Evolutionary conservation across 495 filamentous ascomycete genomes (phyloP).

Genomic region (Penicillium verhagenii): DNA sequence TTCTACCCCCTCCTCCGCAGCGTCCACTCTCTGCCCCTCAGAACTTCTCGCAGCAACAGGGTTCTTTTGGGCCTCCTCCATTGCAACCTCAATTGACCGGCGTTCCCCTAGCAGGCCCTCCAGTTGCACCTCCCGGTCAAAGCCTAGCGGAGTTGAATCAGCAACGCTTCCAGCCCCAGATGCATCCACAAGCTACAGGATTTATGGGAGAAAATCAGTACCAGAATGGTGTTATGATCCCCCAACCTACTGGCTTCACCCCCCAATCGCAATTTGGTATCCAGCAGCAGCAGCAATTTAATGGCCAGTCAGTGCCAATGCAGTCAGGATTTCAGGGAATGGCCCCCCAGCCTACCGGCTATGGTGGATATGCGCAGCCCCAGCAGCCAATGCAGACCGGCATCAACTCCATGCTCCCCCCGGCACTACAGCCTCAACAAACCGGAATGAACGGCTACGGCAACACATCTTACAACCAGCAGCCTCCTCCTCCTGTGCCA

Average conservation of each 20-base stretch:
- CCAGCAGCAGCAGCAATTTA: conserved; percentile 50
- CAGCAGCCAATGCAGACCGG: conserved; percentile 52
- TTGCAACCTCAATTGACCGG: conserved; percentile 89
- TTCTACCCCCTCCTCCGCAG: conserved; percentile 79
- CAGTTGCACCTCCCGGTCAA: conserved; percentile 70
- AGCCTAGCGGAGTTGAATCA: conserved; percentile 70
- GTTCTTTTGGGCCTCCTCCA: conserved; percentile 67
- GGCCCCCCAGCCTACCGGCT: conserved; percentile 67
- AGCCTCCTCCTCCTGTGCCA: conserved; percentile 39
- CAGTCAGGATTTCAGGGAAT: conserved; percentile 57
- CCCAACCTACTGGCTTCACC: conserved; percentile 53
- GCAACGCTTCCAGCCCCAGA: conserved; percentile 54
- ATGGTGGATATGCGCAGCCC: conserved; percentile 42
- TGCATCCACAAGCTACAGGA: conserved; percentile 55
- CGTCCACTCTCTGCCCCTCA: conserved; percentile 88
- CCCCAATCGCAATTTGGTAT: conserved; percentile 52
- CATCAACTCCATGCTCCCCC: conserved; percentile 46
- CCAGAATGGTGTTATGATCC: conserved; percentile 46
- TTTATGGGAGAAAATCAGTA: conserved; percentile 55
- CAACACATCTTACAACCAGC: conserved; percentile 36
- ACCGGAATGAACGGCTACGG: conserved; percentile 61
- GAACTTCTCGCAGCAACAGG: conserved; percentile 69
- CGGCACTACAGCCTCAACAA: conserved; percentile 47
- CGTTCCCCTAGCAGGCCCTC: conserved; percentile 46
- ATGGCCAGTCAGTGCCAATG: conserved; percentile 13